These are phyloP conservation scores for Serendipita vermifera DNA, from an alignment of 768 basidiomycete genomes.

Conservation along the genomic window DNA sequence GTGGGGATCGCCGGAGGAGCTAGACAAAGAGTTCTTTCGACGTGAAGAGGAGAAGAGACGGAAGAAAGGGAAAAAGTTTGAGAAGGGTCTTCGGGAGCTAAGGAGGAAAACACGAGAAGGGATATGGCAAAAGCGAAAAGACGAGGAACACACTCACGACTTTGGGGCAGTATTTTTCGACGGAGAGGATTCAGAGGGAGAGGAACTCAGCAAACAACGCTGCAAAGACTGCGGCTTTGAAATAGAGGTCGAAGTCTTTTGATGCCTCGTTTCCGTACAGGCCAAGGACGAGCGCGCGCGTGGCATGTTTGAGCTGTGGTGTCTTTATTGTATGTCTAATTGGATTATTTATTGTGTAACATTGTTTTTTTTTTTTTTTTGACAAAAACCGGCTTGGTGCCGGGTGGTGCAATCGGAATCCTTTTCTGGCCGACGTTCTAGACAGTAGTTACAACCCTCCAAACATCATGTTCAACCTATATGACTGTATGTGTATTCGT, in stretches of 20 bases:
- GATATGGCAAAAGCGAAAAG: slow-evolving; percentile 75
- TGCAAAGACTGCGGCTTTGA: slow-evolving; percentile 88
- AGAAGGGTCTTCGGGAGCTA: slow-evolving; percentile 73
- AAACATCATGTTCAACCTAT: not conserved
- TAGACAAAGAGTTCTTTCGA: slow-evolving; percentile 78
- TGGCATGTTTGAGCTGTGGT: not conserved
- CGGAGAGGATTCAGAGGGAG: slow-evolving; percentile 37
- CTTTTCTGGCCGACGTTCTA: too few species aligned
- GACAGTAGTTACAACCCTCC: too few species aligned
- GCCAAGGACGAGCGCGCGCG: too few species aligned
- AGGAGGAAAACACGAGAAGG: slow-evolving; percentile 77
- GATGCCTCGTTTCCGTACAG: too few species aligned
- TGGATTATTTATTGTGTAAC: not conserved
- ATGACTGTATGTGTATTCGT: not conserved
- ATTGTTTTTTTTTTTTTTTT: too few species aligned
- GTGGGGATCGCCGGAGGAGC: slow-evolving; percentile 86
- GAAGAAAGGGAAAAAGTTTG: slow-evolving; percentile 90
- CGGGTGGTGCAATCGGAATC: too few species aligned
- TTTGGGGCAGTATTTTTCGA: slow-evolving; percentile 48
- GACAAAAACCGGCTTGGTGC: too few species aligned
- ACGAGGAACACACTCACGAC: slow-evolving; percentile 77
- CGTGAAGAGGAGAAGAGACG: slow-evolving; percentile 72
- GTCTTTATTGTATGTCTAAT: not conserved
- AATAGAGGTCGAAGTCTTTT: slow-evolving; percentile 77
- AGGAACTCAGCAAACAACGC: slow-evolving; percentile 39